phyloP scores from a whole-genome alignment of 176 grass and related monocot genomes.

The bread wheat (Triticum aestivum) region IWGSC_CS_RefSeq_v2.1 NC_057809.1:357958085-357958584 shows the following conservation, averaged over 20 bases:
- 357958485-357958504: conserved; percentile 24
- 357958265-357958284: neutral
- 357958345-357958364: neutral
- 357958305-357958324: neutral
- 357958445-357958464: conserved; percentile 20
- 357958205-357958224: neutral
- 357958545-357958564: conserved; percentile 16
- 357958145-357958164: neutral
- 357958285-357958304: neutral
- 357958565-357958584: neutral
- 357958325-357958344: neutral
- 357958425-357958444: neutral
- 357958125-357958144: neutral
- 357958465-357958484: conserved; percentile 1
- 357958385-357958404: neutral
- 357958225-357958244: neutral
- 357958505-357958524: conserved; percentile 40
- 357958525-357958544: neutral
- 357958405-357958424: neutral
- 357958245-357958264: neutral
- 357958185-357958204: neutral
- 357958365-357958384: neutral
- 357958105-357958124: neutral
- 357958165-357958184: neutral
- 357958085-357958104: conserved; percentile 1